Evolutionary conservation across 768 basidiomycete genomes (phyloP).

Genomic region (Boletus rubescentipes): DNA sequence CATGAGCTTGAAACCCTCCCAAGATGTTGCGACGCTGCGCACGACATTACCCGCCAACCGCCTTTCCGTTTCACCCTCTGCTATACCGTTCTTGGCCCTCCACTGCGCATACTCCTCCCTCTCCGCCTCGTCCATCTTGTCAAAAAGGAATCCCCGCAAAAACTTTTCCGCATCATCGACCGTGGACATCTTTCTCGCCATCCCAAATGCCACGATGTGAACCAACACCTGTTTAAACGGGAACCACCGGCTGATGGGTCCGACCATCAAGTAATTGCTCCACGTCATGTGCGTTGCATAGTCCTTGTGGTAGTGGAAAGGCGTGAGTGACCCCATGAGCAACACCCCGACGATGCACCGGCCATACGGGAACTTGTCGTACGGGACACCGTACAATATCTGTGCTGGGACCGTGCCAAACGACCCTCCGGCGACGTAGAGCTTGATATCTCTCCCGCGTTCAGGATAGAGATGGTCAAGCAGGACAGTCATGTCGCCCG

Average conservation of each 20-base stretch:
- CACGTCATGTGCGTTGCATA: constrained; percentile 48
- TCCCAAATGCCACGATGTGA: constrained; percentile 31
- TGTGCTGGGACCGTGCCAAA: constrained; percentile 56
- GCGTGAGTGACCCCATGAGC: constrained; percentile 46
- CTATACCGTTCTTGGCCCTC: constrained; percentile 39
- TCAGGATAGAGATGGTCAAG: constrained; percentile 51
- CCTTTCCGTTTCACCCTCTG: constrained; percentile 45
- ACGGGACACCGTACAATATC: constrained; percentile 53
- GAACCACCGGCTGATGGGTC: constrained; percentile 42
- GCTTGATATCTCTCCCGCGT: constrained; percentile 34
- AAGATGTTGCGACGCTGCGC: constrained; percentile 48
- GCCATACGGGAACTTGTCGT: constrained; percentile 51
- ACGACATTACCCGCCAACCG: constrained; percentile 41
- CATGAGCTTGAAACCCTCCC: constrained; percentile 52
- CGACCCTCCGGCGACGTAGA: constrained; percentile 54
- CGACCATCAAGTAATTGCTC: constrained; percentile 45
- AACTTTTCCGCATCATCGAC: constrained; percentile 42
- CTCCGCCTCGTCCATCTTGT: constrained; percentile 39
- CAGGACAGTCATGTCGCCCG: constrained; percentile 44
- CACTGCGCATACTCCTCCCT: constrained; percentile 37
- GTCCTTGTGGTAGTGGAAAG: constrained; percentile 44
- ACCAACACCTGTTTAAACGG: constrained; percentile 39
- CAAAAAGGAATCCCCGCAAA: constrained; percentile 38
- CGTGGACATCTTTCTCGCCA: constrained; percentile 39
- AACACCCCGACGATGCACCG: constrained; percentile 46